A percentile compares a stretch with the other conserved stretches of the same genome.
Evolutionary conservation across 1,139 yeast genomes (phyloP).

Genomic region (Sugiyamaella sp.): DNA sequence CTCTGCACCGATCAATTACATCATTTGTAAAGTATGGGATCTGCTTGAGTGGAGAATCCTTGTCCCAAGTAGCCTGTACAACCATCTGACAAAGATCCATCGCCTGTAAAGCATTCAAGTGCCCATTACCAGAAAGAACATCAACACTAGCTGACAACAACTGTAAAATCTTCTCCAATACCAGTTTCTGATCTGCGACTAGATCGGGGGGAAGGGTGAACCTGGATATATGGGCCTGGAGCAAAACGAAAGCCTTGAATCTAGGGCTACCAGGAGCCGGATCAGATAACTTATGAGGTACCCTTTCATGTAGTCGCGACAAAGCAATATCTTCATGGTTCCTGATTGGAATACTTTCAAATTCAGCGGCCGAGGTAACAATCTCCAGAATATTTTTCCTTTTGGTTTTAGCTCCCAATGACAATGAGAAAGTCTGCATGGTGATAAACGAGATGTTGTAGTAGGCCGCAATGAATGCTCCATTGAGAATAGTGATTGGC

Average conservation of each 20-base stretch:
- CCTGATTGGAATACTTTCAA: slow-evolving; percentile 64
- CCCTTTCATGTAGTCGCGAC: slow-evolving; percentile 53
- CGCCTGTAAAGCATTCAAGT: slow-evolving; percentile 72
- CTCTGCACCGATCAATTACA: slow-evolving; percentile 60
- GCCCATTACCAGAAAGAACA: slow-evolving; percentile 77
- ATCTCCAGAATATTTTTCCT: slow-evolving; percentile 61
- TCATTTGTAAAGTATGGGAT: slow-evolving; percentile 67
- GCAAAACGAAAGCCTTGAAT: slow-evolving; percentile 69
- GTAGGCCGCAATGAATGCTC: slow-evolving; percentile 75
- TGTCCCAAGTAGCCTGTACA: slow-evolving; percentile 84
- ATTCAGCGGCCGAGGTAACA: slow-evolving; percentile 69
- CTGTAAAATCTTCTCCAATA: slow-evolving; percentile 54
- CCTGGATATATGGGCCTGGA: slow-evolving; percentile 84
- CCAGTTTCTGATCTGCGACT: slow-evolving; percentile 54
- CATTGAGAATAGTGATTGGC: slow-evolving; percentile 61
- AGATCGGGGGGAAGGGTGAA: slow-evolving; percentile 62
- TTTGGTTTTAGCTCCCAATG: slow-evolving; percentile 58
- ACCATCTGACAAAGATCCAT: slow-evolving; percentile 92
- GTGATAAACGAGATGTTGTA: slow-evolving; percentile 66
- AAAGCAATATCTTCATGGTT: slow-evolving; percentile 58
- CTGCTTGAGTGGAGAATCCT: slow-evolving; percentile 78
- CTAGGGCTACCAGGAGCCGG: slow-evolving; percentile 52
- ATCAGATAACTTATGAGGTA: slow-evolving; percentile 59
- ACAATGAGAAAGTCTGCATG: slow-evolving; percentile 60
- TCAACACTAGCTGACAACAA: slow-evolving; percentile 74